Evolutionary conservation across 805 yeast species (phyloP), one percentile per base, ranked within the genome.

Genomic region (Metschnikowia rubicola): DNA sequence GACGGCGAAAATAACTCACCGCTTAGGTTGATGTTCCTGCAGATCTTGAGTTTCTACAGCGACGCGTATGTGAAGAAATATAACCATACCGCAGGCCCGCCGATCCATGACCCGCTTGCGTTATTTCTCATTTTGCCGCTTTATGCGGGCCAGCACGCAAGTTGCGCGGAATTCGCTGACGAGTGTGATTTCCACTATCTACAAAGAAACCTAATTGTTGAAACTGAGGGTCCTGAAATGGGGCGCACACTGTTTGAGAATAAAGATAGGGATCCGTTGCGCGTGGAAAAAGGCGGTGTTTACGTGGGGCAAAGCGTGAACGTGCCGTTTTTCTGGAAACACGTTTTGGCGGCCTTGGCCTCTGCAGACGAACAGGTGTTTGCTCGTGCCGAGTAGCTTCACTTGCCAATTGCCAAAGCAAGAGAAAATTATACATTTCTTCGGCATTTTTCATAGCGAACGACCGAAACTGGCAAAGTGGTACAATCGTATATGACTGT

Each of bases 181-280:
- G 48, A 44, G 2, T 59, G 60, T 47, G 60, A 54, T 26, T 67
- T 62, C 46, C 55, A 60, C 44, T 67, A 57, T 46, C 44, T 61
- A 5, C 62, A 61, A 44, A 57, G 67, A 30, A 47, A 52, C 28
- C 43, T 71, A 21, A 37, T 46, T 2, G 69, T 71, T 8, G 50
- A 59, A 8, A 44, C 42, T 3, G 61, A 56, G 7, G 74, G 75
- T 0, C 67, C 59, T 26, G 51, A 52, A 8, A 56, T 53, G 36
- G 76, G 76, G 12, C 65, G 68, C 46, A 64, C 62, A 5, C 35
- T 53, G 11, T 47, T 49, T 10, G 41, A 33, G 2, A 46, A 46
- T 21, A 52, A 44, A 4, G 41, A 53, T 15, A 30, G 44, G 37
- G 55, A 57, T 36, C 58, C 58, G n/a, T 35, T 53, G 30, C 37